Conservation (phyloP, 2,329 filamentous ascomycete species). For the Penicillium sp. region DNA sequence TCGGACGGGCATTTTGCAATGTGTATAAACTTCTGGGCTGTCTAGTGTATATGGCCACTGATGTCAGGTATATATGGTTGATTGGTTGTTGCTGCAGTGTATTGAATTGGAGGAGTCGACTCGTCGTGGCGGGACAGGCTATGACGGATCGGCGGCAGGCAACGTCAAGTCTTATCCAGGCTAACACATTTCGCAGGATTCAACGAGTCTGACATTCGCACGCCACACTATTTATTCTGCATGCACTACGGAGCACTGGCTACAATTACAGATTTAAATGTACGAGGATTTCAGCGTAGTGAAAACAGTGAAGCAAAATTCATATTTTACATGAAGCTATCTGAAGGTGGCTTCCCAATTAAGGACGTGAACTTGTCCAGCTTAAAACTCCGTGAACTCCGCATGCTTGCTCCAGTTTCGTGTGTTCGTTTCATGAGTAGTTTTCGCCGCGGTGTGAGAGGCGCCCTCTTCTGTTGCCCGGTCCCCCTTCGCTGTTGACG, state of each 20-base stretch:
- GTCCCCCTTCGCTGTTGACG: conserved; percentile 27
- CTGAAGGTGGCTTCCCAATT: not conserved
- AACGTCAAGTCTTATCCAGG: too few species aligned
- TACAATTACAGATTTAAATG: not conserved
- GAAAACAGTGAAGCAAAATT: too few species aligned
- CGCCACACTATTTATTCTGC: too few species aligned
- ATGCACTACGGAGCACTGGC: too few species aligned
- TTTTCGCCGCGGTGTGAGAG: conserved; percentile 17
- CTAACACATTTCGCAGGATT: too few species aligned
- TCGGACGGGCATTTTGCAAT: conserved; percentile 35
- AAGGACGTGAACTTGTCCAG: conserved; percentile 14
- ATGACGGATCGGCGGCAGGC: not conserved
- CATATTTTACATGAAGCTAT: not conserved
- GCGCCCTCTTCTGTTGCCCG: conserved; percentile 30
- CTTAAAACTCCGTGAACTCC: conserved; percentile 40
- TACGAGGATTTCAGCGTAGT: too few species aligned
- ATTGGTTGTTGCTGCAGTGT: not conserved
- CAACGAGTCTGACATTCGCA: too few species aligned
- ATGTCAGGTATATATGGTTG: not conserved
- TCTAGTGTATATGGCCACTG: not conserved
- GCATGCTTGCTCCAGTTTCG: conserved; percentile 24
- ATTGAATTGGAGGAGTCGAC: not conserved
- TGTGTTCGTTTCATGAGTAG: conserved; percentile 25
- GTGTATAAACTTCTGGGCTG: not conserved
- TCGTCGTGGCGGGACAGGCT: not conserved